These are phyloP conservation scores for Agaricus bisporus DNA, from an alignment of 768 basidiomycete species.

Conservation along the genomic window DNA sequence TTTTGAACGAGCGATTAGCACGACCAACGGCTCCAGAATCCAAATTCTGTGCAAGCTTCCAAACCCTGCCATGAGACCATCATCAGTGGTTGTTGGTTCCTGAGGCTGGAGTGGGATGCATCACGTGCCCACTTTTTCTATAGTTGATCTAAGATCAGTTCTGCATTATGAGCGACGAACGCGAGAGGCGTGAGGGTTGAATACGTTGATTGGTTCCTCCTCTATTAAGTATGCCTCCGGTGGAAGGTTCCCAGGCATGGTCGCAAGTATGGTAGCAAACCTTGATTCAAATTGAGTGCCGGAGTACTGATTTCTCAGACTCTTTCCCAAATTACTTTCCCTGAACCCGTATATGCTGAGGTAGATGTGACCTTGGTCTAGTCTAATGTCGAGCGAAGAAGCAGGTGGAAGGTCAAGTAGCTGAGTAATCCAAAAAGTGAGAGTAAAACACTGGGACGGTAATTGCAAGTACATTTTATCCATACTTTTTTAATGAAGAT, in stretches of 20 bases:
- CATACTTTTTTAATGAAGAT: slow-evolving; percentile 5
- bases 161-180: no score
- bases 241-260: no score
- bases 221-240: no score
- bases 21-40: neutral
- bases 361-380: no score
- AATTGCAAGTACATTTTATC: slow-evolving; percentile 59
- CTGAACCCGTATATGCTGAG: slow-evolving; percentile 75
- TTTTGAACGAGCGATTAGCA: slow-evolving; percentile 6
- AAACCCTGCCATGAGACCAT: slow-evolving; percentile 63
- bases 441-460: slow-evolving; percentile 58
- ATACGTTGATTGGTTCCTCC: no score
- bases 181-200: no score
- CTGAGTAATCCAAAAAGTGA: slow-evolving; percentile 78
- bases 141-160: no score
- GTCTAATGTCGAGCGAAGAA: slow-evolving; percentile 40
- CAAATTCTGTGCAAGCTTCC: slow-evolving; percentile 31
- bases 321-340: slow-evolving; percentile 45
- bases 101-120: slow-evolving; percentile 39
- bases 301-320: no score
- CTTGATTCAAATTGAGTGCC: no score
- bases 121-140: no score
- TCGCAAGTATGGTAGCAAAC: no score
- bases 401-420: slow-evolving; percentile 58
- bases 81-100: slow-evolving; percentile 38